Percentiles rank a stretch among this genome's conserved stretches.
Conservation (phyloP, 2,329 filamentous ascomycete genomes). For the Aspergillus caelatus region DNA sequence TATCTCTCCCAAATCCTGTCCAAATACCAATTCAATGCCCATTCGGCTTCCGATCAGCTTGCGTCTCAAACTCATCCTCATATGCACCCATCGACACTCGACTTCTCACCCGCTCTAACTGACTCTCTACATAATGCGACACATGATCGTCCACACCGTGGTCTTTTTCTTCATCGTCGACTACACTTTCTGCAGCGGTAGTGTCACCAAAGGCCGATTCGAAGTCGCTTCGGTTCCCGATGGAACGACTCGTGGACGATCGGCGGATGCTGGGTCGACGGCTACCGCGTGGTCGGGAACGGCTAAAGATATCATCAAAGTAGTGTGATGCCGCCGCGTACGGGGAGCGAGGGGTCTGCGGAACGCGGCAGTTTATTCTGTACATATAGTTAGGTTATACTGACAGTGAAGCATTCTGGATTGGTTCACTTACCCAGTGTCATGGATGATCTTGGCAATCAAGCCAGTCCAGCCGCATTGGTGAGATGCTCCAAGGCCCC, state of each 20-base stretch:
- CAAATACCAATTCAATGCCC: slow-evolving; percentile 17
- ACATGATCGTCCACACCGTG: slow-evolving; percentile 67
- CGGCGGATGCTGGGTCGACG: slow-evolving; percentile 65
- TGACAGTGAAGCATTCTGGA: neutral
- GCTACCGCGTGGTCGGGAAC: slow-evolving; percentile 49
- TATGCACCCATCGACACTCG: slow-evolving; percentile 55
- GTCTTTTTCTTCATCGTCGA: slow-evolving; percentile 35
- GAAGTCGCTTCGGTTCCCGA: slow-evolving; percentile 82
- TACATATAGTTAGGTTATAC: slow-evolving; percentile 44
- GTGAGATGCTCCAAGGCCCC: slow-evolving; percentile 87
- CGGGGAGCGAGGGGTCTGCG: slow-evolving; percentile 89
- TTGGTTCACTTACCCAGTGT: slow-evolving; percentile 74
- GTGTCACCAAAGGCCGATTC: slow-evolving; percentile 47
- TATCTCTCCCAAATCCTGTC: neutral
- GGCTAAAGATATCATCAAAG: slow-evolving; percentile 85
- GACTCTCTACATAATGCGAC: slow-evolving; percentile 78
- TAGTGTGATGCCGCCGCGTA: slow-evolving; percentile 84
- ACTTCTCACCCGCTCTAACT: slow-evolving; percentile 73
- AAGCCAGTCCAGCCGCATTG: slow-evolving; percentile 97
- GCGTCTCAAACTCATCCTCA: slow-evolving; percentile 66
- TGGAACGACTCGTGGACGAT: slow-evolving; percentile 80
- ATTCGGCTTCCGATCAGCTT: slow-evolving; percentile 48
- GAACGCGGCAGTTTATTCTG: slow-evolving; percentile 84
- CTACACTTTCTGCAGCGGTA: slow-evolving; percentile 32
- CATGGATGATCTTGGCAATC: slow-evolving; percentile 95